Base-by-base conservation (phyloP, 2,329 filamentous ascomycete species). In the Pleomassaria siparia region DNA sequence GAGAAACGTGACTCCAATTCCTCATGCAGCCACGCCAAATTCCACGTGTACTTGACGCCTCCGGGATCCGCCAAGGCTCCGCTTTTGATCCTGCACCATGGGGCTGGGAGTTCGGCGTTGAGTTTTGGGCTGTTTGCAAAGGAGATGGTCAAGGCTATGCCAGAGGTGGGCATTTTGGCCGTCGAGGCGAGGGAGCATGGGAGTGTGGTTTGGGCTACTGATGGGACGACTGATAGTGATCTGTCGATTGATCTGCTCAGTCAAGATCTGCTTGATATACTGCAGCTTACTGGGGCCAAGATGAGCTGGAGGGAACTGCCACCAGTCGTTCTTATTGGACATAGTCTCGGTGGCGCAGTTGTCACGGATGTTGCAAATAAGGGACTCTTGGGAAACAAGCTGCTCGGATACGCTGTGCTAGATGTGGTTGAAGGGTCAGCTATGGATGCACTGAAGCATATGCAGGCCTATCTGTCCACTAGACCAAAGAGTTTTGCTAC, bases 401-500 rank as follows among this genome's bases (percentile, higher is more conserved):
- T 97, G 1, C 76, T 97, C 13, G 94, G 89, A 16, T 96, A 92
- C 71, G 89, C 85, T 3, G 91, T 97, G 7, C 77, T 99, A 13
- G 94, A 99, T 71, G 90, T 99, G 4, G 94, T 99, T 22, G 94
- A 99, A 72, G 82, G 94, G 10, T 95, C 89, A 0, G 94, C 94
- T 26, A 92, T 99, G 71, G 94, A 97, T 68, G 92, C 94, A 2
- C 78, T 99, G 44, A 85, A 91, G 69, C 91, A 88, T 70, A 99
- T 99, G 94, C 87, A 94, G 57, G 87, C 86, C 2, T 96, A 96
- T 69, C 80, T 99, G 16, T 85, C 88, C 1, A 91, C 86, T 4
- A 81, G 94, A 18, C 94, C 94, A 0, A 76, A 78, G 8, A 83
- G 85, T 2, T 99, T 99, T 62, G 76, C 83, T n/a, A 87, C 84